Evolutionary conservation across 768 basidiomycete genomes (phyloP).

Genomic region (Psilocybe cubensis): DNA sequence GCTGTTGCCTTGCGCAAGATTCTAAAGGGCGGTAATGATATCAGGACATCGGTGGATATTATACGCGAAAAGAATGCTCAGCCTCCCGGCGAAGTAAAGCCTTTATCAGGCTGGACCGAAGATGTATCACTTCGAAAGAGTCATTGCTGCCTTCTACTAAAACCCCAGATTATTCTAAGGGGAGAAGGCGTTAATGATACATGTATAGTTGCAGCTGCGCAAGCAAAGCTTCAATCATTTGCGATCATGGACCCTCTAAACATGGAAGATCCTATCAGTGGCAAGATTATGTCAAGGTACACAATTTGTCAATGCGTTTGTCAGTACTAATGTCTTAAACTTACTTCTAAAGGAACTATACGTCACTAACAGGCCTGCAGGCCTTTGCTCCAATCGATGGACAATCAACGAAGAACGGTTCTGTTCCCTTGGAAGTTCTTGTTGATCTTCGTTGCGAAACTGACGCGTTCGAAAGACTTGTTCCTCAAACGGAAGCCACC

Average conservation of each 20-base stretch:
- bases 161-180: conserved; percentile 85
- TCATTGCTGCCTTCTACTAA: conserved; percentile 85
- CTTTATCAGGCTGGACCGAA: conserved; percentile 73
- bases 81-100: conserved; percentile 47
- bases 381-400: conserved; percentile 74
- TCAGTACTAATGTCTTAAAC: background rate
- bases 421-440: conserved; percentile 88
- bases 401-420: conserved; percentile 46
- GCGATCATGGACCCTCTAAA: conserved; percentile 81
- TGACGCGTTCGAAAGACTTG: conserved; percentile 83
- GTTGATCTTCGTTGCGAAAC: conserved; percentile 86
- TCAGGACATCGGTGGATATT: conserved; percentile 48
- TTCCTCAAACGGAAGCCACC: conserved; percentile 84
- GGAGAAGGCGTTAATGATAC: conserved; percentile 58
- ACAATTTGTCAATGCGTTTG: conserved; percentile 11
- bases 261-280: conserved; percentile 81
- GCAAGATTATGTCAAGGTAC: conserved; percentile 85
- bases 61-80: conserved; percentile 31
- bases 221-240: conserved; percentile 79
- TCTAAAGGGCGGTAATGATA: conserved; percentile 52
- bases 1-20: conserved; percentile 70
- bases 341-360: conserved; percentile 63
- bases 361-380: conserved; percentile 80
- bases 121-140: conserved; percentile 71
- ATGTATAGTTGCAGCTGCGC: conserved; percentile 77